Evolutionary conservation across 139 green algal species (phyloP).

Genomic region (Diplosphaera chodatii): DNA sequence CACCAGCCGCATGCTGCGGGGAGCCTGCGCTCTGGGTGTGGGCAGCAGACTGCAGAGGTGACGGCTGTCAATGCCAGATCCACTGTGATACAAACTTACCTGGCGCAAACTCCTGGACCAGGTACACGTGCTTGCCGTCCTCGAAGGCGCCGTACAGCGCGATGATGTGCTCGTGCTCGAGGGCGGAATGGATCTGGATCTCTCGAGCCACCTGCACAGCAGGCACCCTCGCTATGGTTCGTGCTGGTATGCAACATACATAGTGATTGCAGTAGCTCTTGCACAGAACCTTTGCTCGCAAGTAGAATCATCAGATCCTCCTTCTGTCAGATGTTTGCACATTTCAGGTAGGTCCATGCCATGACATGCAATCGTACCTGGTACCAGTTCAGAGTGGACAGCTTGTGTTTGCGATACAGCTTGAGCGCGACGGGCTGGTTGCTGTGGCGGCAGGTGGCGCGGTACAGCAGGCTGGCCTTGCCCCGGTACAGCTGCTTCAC

Average conservation of each 20-base stretch:
- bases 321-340: too few relatives aligned
- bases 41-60: too few relatives aligned
- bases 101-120: slow-evolving; percentile 74
- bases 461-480: slow-evolving; percentile 61
- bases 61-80: not conserved
- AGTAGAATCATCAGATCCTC: too few relatives aligned
- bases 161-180: slow-evolving; percentile 68
- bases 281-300: too few relatives aligned
- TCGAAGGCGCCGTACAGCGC: slow-evolving; percentile 73
- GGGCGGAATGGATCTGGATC: slow-evolving; percentile 62
- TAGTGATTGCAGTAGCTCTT: too few relatives aligned
- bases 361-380: slow-evolving; percentile 12
- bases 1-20: too few relatives aligned
- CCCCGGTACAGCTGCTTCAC: slow-evolving; percentile 68
- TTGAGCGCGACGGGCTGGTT: slow-evolving; percentile 59
- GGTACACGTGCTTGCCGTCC: slow-evolving; percentile 71
- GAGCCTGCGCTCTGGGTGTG: not conserved
- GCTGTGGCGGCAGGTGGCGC: slow-evolving; percentile 39
- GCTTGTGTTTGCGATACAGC: slow-evolving; percentile 61
- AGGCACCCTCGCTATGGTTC: too few relatives aligned
- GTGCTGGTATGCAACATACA: too few relatives aligned
- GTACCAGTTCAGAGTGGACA: slow-evolving; percentile 65
- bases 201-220: slow-evolving; percentile 55
- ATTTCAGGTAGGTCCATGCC: too few relatives aligned
- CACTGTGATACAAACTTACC: slow-evolving; percentile 10